Percentiles rank a stretch among this genome's conserved stretches.
Evolutionary conservation across 805 yeast genomes (phyloP).

Genomic region (Pichia ethanolica): DNA sequence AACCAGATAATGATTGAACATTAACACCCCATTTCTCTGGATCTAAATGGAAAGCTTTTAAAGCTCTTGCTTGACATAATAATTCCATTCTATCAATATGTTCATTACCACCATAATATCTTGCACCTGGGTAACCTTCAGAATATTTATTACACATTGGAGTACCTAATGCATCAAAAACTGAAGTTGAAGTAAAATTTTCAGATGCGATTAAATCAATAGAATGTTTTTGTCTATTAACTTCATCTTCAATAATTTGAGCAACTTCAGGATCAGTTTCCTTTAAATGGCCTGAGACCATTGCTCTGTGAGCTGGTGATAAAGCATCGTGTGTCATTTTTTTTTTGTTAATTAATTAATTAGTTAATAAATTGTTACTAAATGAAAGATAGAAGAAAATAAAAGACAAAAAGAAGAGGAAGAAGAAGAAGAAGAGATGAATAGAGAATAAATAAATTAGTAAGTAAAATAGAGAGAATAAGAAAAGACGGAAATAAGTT

Average conservation of each 20-base stretch:
- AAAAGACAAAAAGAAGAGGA: neutral
- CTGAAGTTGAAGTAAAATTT: slow-evolving; percentile 94
- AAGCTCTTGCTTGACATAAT: slow-evolving; percentile 90
- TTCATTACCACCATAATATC: slow-evolving; percentile 98
- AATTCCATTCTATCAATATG: slow-evolving; percentile 90
- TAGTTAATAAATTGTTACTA: neutral
- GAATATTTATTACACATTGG: slow-evolving; percentile 98
- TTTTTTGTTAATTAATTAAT: neutral
- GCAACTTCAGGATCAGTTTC: slow-evolving; percentile 80
- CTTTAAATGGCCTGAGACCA: slow-evolving; percentile 53
- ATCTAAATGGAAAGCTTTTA: slow-evolving; percentile 76
- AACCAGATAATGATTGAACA: slow-evolving; percentile 93
- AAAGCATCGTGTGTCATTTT: slow-evolving; percentile 47
- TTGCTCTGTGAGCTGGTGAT: slow-evolving; percentile 55
- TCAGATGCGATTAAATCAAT: slow-evolving; percentile 94
- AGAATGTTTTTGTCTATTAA: slow-evolving; percentile 86
- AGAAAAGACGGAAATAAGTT: too few species aligned
- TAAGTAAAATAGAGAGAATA: too few species aligned
- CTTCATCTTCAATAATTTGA: slow-evolving; percentile 68
- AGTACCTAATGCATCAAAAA: slow-evolving; percentile 92
- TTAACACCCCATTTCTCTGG: slow-evolving; percentile 94
- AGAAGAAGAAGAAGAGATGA: neutral
- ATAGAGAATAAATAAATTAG: too few species aligned
- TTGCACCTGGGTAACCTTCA: slow-evolving; percentile 98
- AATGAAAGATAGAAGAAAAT: neutral